Conservation (phyloP, 1,139 yeast species). For the Meyerozyma athensensis region DNA sequence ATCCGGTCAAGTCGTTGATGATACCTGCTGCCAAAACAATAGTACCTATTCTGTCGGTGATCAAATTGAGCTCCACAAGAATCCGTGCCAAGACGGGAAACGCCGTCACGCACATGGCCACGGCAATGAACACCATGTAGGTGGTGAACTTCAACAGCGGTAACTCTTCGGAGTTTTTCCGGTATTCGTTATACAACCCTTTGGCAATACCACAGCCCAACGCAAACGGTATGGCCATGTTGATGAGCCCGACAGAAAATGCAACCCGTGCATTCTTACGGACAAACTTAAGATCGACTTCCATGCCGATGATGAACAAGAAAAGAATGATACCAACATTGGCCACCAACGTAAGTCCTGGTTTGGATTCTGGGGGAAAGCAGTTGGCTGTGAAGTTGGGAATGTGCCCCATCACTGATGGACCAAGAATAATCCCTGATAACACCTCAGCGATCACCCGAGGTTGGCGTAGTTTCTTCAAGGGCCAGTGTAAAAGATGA, state of each 20-base stretch:
- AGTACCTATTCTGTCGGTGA: constrained; percentile 72
- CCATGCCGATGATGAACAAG: constrained; percentile 71
- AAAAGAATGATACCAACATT: constrained; percentile 70
- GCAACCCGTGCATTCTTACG: constrained; percentile 58
- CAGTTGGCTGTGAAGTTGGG: constrained; percentile 61
- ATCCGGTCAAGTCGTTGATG: constrained; percentile 73
- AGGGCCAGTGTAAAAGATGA: constrained; percentile 53
- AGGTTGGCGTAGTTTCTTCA: constrained; percentile 62
- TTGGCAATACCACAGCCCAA: constrained; percentile 67
- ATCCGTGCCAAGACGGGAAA: constrained; percentile 81
- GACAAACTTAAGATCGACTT: constrained; percentile 65
- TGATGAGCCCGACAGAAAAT: constrained; percentile 58
- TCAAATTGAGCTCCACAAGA: constrained; percentile 62
- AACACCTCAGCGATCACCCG: constrained; percentile 75
- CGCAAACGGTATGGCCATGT: constrained; percentile 74
- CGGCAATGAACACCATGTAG: constrained; percentile 72
- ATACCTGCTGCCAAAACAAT: constrained; percentile 79
- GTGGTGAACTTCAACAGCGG: constrained; percentile 56
- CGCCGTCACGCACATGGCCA: constrained; percentile 78
- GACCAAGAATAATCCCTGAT: constrained; percentile 69
- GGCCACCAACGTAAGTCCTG: constrained; percentile 62
- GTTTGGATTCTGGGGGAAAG: constrained; percentile 58
- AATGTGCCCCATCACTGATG: constrained; percentile 63
- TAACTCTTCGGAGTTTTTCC: constrained; percentile 19
- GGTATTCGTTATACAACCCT: constrained; percentile 59